phyloP scores from a whole-genome alignment of 2,329 filamentous ascomycete genomes.

The Diaporthe helianthi region DNA sequence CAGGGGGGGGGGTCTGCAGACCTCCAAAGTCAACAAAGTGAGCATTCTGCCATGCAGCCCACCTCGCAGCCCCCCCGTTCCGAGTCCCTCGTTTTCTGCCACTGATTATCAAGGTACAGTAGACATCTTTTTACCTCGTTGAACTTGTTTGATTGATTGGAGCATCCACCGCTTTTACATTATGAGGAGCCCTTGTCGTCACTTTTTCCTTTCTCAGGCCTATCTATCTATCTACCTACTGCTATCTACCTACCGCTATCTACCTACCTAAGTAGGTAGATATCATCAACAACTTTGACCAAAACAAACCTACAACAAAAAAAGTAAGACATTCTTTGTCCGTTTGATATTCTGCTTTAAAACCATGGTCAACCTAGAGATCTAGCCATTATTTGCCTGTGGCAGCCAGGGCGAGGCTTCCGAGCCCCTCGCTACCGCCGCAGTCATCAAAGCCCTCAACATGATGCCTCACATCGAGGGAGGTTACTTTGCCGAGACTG shows the following conservation, averaged over 20 bases:
- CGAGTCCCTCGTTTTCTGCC: not conserved
- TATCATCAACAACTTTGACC: not conserved
- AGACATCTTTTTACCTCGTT: not conserved
- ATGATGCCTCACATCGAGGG: constrained; percentile 67
- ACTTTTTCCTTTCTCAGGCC: not conserved
- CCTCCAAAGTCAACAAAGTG: not conserved
- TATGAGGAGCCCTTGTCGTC: not conserved
- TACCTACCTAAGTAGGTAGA: too few species aligned
- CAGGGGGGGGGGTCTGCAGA: not conserved
- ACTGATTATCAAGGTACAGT: not conserved
- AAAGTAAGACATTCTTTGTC: not conserved
- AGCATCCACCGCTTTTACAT: not conserved
- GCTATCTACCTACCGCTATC: too few species aligned
- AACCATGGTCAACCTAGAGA: not conserved
- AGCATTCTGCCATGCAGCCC: not conserved
- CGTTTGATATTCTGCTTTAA: not conserved
- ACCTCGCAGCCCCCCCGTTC: too few species aligned
- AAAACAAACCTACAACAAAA: too few species aligned
- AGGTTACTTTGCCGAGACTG: constrained; percentile 69
- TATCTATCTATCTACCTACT: too few species aligned
- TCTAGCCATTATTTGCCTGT: constrained; percentile 16
- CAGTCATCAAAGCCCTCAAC: constrained; percentile 48
- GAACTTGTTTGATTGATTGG: not conserved
- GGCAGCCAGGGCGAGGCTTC: not conserved
- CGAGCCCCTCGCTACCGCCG: constrained; percentile 33